phyloP scores from a whole-genome alignment of 208 protist species.

The Crithidia mellificae region DNA sequence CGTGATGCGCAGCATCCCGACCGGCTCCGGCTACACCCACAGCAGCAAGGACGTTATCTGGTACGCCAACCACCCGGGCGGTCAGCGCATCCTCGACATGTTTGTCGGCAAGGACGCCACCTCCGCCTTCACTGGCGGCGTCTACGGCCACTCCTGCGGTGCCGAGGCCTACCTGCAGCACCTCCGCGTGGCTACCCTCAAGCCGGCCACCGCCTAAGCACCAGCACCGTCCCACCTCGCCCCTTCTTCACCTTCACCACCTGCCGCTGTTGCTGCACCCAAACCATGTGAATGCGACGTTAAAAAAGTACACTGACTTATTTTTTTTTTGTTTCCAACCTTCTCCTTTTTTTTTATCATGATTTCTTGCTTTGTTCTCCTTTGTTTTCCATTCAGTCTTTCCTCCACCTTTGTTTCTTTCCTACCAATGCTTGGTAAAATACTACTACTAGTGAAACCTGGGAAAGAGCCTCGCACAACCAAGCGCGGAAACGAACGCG shows the following conservation, averaged over 20 bases:
- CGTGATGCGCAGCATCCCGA: slow-evolving; percentile 59
- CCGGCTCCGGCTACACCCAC: slow-evolving; percentile 67
- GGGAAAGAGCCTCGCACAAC: background rate
- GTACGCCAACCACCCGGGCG: slow-evolving; percentile 75
- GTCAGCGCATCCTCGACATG: slow-evolving; percentile 69
- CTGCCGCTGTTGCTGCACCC: too few relatives aligned
- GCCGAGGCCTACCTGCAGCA: slow-evolving; percentile 67
- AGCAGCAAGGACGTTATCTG: slow-evolving; percentile 66
- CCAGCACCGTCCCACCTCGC: too few relatives aligned
- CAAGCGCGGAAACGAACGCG: too few relatives aligned
- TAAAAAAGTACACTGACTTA: slow-evolving; percentile 16
- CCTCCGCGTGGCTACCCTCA: slow-evolving; percentile 65
- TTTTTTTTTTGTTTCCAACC: too few relatives aligned
- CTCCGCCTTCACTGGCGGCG: slow-evolving; percentile 62
- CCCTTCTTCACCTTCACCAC: too few relatives aligned
- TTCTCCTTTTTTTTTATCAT: too few relatives aligned
- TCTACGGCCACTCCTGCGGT: slow-evolving; percentile 71
- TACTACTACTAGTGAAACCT: background rate
- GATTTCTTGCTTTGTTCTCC: slow-evolving; percentile 9
- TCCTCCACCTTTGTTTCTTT: slow-evolving; percentile 3
- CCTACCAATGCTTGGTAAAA: background rate
- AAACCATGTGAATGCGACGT: background rate
- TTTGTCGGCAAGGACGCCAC: slow-evolving; percentile 83
- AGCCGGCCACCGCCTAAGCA: slow-evolving; percentile 17
- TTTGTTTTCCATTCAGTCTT: slow-evolving; percentile 8